Percentiles rank a stretch among this genome's conserved stretches.
Evolutionary conservation across 768 basidiomycete species (phyloP).

Genomic region (Piloderma croceum): DNA sequence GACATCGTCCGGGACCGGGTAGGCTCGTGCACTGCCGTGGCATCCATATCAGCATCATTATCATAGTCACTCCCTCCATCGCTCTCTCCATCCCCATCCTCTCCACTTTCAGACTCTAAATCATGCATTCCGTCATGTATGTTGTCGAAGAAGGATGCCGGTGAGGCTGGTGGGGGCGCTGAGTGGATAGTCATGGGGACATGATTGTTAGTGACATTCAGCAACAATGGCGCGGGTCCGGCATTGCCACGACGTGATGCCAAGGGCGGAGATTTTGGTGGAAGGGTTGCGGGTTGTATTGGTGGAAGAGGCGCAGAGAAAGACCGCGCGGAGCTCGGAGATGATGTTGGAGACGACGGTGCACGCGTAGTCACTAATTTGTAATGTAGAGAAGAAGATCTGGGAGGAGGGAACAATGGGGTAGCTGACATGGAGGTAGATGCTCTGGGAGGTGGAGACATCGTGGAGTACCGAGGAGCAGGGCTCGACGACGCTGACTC

Average conservation of each 20-base stretch:
- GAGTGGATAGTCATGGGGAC: constrained; percentile 46
- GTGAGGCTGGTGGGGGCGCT: constrained; percentile 59
- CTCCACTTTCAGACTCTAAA: constrained; percentile 56
- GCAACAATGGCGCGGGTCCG: constrained; percentile 23
- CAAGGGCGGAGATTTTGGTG: neutral
- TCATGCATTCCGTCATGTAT: constrained; percentile 76
- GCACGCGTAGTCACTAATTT: constrained; percentile 11
- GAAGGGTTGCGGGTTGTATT: constrained; percentile 4
- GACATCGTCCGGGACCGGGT: constrained; percentile 35
- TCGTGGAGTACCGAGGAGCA: no score
- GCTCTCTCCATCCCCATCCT: constrained; percentile 26
- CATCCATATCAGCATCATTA: constrained; percentile 12
- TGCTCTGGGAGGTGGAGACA: constrained; percentile 55
- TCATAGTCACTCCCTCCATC: constrained; percentile 11
- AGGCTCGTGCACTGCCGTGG: constrained; percentile 24
- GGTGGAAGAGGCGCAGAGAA: no score
- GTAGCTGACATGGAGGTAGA: constrained; percentile 56
- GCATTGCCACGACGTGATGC: neutral
- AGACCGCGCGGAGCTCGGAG: no score
- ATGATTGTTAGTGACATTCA: constrained; percentile 43
- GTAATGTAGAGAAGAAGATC: constrained; percentile 30
- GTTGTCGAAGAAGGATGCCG: constrained; percentile 69
- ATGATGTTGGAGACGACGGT: constrained; percentile 17
- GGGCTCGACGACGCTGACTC: no score
- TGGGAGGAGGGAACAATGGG: constrained; percentile 55